Base-by-base conservation (phyloP, 495 filamentous ascomycete species). In the Penicillium taxi region DNA sequence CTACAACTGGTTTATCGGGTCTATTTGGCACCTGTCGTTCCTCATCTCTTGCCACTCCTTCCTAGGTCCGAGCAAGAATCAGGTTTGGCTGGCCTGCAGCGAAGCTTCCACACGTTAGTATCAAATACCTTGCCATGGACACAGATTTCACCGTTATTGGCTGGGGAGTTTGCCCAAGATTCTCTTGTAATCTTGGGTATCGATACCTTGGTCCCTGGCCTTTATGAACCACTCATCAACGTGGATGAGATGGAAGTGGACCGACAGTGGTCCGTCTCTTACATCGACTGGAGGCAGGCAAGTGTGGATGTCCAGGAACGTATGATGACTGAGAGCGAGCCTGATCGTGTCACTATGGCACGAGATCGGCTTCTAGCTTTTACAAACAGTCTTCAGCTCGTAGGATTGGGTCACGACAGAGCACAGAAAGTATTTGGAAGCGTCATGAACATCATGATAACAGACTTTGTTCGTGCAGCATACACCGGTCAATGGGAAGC, bases 371-470 rank as follows among this genome's bases (percentile, higher is more conserved):
- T 84, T 17, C 52, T 78, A 14, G 61, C 66, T 21, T 57, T 86
- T 12, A 61, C 84, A 12, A 69, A 74, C 22, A 72, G 74, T 16
- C 59, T 93, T 11, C 69, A 80, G 37, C 72, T 75, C 16, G 78
- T 89, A 6, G 88, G 86, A 0, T 55, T 94, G 33, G 84, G 78
- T 7, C 82, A 81, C 6, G 78, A 84, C 41, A 72, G 70, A 36
- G 84, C 84, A 32, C 82, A 89, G 51, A 72, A 81, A 28, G 70
- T 82, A 9, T 86, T 91, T 45, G 86, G 83, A 15, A 69, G 78
- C 41, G 70, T 86, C 27, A 84, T 88, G 73, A 73, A 82, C 45
- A 56, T 64, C 13, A 72, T 80, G 50, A 75, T 88, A 73, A 74
- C 68, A n/a, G 57, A 69, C 18, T 82, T 81, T 47, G 70, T 88